Evolutionary conservation across 768 basidiomycete genomes (phyloP), one percentile per base, ranked within the genome.

Genomic region (Russula abietina): DNA sequence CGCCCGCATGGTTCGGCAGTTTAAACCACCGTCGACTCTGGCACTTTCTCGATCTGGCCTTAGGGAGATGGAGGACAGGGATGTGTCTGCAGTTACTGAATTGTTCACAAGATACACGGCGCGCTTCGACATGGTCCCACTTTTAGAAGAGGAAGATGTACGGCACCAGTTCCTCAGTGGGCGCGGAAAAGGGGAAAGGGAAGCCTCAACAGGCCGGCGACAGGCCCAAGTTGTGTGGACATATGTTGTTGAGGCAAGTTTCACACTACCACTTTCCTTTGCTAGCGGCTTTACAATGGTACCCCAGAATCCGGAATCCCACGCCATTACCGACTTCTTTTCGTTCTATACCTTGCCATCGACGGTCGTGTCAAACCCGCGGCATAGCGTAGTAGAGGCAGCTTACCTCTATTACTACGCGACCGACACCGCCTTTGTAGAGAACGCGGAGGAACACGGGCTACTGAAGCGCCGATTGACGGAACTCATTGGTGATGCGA

Each of bases 391-490:
- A 32, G 82, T 99, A 45, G 87, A 99, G 68, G 96, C 95, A 0
- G 96, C 93, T 12, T 99, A 98, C 75, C 79, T 98, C 26, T 98
- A 84, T 74, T 98, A 98, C 76, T 98, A 98, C 70, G 97, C 93
- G 22, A 88, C 89, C 8, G 87, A 89, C 55, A 80, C 78, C 5
- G 89, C 86, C 3, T 86, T 93, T 65, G 72, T 80, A 56, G 78
- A 81, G 22, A 82, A 76, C 9, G 80, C 82, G 36, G 85, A 91
- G 57, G 80, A 81, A n/a, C 81, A 83, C 49, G 82, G 77, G 28
- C 75, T 73, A 30, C 73, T 97, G 58, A 88, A 87, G 73, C 79
- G 80, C 64, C 81, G 95, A 48, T 75, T 99, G 62, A 76, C 81
- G 57, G 79, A 79, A 9, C 77, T 99, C 55, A 79, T 96, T 28